Percentiles rank a stretch among this genome's conserved stretches.
Evolutionary conservation across 2,329 filamentous ascomycete genomes (phyloP).

Genomic region (Furcasterigmium sp.): DNA sequence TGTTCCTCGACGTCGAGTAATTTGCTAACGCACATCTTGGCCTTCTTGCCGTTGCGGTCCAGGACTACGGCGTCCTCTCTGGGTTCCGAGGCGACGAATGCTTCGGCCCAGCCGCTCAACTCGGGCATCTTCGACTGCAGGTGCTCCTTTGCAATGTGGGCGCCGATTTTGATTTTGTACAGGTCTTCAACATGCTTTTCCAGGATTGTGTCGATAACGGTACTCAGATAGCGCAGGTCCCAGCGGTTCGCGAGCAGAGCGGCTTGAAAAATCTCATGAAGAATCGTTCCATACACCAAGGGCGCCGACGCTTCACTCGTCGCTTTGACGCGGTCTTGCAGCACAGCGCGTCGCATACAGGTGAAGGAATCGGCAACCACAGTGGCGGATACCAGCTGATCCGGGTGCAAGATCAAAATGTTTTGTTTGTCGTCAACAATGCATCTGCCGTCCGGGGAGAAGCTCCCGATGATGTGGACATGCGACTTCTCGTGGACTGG

Average conservation of each 20-base stretch:
- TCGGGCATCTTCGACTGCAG: constrained; percentile 78
- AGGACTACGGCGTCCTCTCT: constrained; percentile 68
- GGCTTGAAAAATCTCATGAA: constrained; percentile 94
- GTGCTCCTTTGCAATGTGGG: constrained; percentile 70
- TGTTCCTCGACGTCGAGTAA: constrained; percentile 96
- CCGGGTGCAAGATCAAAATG: constrained; percentile 87
- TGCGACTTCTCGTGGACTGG: constrained; percentile 68
- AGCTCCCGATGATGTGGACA: constrained; percentile 81
- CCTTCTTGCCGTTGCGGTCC: constrained; percentile 70
- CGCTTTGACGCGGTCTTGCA: constrained; percentile 92
- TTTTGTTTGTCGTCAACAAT: constrained; percentile 77
- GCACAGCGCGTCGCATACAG: constrained; percentile 82
- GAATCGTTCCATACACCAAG: constrained; percentile 85
- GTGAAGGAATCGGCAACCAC: constrained; percentile 95
- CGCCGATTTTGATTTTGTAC: constrained; percentile 76
- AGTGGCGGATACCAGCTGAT: constrained; percentile 91
- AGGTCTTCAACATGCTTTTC: constrained; percentile 80
- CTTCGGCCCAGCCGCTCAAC: constrained; percentile 74
- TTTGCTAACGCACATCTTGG: constrained; percentile 83
- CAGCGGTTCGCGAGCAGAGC: constrained; percentile 80
- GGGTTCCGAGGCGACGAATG: constrained; percentile 71
- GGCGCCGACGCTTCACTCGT: constrained; percentile 74
- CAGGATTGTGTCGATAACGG: constrained; percentile 64
- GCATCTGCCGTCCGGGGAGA: constrained; percentile 65
- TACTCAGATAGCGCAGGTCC: constrained; percentile 62